Evolutionary conservation across 805 yeast species (phyloP), one percentile per base, ranked within the genome.

Genomic region (Sugiyamaella valdiviana): DNA sequence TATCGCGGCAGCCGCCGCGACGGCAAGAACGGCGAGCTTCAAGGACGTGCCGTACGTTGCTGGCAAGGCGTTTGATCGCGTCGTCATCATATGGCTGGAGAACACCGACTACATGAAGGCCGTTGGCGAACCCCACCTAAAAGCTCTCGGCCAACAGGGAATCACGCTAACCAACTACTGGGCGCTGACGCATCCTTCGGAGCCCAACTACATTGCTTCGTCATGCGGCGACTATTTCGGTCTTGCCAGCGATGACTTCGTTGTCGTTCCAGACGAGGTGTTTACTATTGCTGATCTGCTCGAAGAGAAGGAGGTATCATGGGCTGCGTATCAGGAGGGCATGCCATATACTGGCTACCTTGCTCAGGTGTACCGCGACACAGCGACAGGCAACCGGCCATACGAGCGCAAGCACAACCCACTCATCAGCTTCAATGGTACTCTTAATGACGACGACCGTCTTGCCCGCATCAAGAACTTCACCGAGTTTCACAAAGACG

Each of bases 341-440:
- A 55, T 66, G 66, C 80, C 80, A 37, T 75, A 75, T 69, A 61
- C 79, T 39, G 80, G 78, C 36, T 76, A 62, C 68, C 60, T 66
- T 48, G 80, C 80, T 51, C 72, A 68, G 65, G 65, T 71, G 62
- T 76, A 62, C 63, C 59, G 64, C 19, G 67, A 73, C 64, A 74
- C 71, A 55, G 64, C 64, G 42, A 67, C 67, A 42, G 64, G 59
- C 36, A 73, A 75, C 48, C 70, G 71, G 55, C 76, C 72, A 54
- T 76, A 76, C 59, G 72, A 75, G 32, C 73, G 80, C 62, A 75
- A 77, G 60, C 78, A 74, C 65, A 74, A 73, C 64, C 79, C 79
- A 38, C 62, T 76, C 56, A 58, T 71, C 37, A 62, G 66, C 29
- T 74, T 61, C 58, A 76, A 71, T 56, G 65, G 71, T 40, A 63